Percentiles rank a stretch among this genome's conserved stretches.
Evolutionary conservation across 1,284 basidiomycete genomes (phyloP).

Genomic region (Volvariella surrecta): DNA sequence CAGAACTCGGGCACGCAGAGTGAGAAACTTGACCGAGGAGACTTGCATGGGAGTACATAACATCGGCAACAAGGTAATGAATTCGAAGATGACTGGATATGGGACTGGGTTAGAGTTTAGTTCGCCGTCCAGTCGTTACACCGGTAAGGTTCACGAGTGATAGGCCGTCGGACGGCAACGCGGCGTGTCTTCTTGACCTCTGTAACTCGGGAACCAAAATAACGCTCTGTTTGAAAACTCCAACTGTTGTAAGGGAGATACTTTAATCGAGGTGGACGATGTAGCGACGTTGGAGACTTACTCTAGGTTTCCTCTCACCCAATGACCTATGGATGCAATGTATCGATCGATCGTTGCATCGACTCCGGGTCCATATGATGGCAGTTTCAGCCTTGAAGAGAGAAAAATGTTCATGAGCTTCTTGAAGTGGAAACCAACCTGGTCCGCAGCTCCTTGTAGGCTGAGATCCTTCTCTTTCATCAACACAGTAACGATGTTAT

Average conservation of each 20-base stretch:
- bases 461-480: conserved; percentile 27
- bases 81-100: too few species aligned
- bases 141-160: too few species aligned
- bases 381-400: background rate
- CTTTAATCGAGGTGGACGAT: background rate
- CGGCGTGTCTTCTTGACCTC: conserved; percentile 34
- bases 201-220: conserved; percentile 41
- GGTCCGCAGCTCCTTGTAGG: conserved; percentile 19
- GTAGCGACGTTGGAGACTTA: background rate
- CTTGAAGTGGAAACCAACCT: background rate
- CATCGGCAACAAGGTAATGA: too few species aligned
- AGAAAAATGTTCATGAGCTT: background rate
- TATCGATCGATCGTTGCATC: background rate
- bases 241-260: conserved; percentile 23
- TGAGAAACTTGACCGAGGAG: too few species aligned
- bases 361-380: background rate
- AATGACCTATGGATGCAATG: background rate
- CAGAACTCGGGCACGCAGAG: too few species aligned
- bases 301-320: background rate
- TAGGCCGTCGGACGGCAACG: background rate
- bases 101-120: too few species aligned
- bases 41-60: too few species aligned
- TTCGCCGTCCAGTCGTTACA: too few species aligned
- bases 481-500: conserved; percentile 36
- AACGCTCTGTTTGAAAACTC: conserved; percentile 51